Evolutionary conservation across 257 asterid genomes (phyloP).

Genomic region (Lycium ferocissimum): DNA sequence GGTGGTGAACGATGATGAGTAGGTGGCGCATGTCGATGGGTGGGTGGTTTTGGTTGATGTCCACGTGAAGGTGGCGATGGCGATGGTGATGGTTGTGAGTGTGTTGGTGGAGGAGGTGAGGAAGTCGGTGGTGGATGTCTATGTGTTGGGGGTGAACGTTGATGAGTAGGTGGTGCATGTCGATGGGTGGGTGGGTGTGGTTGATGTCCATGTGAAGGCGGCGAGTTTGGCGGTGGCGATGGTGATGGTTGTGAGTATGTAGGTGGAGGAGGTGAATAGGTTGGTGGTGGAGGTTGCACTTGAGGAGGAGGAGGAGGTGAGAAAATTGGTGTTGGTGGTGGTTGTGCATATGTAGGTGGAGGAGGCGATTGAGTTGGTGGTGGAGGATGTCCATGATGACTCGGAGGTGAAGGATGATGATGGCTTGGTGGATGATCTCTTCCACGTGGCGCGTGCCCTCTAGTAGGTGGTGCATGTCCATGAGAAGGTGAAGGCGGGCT

Average conservation of each 20-base stretch:
- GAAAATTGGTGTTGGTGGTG: conserved; percentile 27
- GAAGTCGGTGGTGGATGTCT: neutral
- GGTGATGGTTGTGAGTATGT: neutral
- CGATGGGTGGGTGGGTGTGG: conserved; percentile 18
- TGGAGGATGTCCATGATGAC: conserved; percentile 28
- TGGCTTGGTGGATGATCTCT: conserved; percentile 2
- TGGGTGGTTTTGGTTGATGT: neutral
- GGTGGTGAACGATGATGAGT: conserved; percentile 20
- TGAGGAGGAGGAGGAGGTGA: conserved; percentile 28
- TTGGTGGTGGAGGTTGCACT: neutral
- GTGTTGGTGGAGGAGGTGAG: neutral
- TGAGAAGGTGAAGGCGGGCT: conserved; percentile 23
- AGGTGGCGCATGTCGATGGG: neutral
- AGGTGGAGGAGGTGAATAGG: neutral
- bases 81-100: neutral
- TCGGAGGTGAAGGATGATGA: conserved; percentile 10
- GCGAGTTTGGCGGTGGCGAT: neutral
- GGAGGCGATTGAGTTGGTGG: conserved; percentile 5
- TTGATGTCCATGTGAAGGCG: conserved; percentile 11
- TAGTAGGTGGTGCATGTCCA: conserved; percentile 22
- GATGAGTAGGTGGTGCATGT: conserved; percentile 12
- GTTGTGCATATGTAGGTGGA: conserved; percentile 15
- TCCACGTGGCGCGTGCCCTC: neutral
- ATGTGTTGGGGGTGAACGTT: neutral
- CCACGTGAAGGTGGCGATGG: conserved; percentile 9